These are phyloP conservation scores for Luvunga scandens DNA, from an alignment of 345 rosid genomes.

Conservation along the genomic window DNA sequence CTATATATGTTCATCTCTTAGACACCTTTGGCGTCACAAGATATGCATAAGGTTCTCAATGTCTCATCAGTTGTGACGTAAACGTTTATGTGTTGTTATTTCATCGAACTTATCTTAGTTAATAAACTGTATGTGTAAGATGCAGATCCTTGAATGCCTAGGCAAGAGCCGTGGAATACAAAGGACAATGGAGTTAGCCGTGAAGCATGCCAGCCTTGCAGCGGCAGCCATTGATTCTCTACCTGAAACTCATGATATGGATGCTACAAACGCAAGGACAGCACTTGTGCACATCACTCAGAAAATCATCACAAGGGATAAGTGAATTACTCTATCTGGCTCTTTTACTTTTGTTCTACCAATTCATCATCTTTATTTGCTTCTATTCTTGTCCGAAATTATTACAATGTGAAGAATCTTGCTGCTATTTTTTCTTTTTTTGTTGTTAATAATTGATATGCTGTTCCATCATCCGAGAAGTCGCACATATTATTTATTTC, in stretches of 20 bases:
- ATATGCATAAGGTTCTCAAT: not conserved
- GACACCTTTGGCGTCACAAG: not conserved
- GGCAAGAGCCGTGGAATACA: conserved; percentile 83
- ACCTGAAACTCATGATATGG: conserved; percentile 64
- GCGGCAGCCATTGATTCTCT: conserved; percentile 68
- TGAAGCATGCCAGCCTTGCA: conserved; percentile 70
- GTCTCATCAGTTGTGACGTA: not conserved
- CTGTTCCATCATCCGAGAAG: too few relatives aligned
- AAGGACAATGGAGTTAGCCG: conserved; percentile 69
- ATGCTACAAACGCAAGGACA: conserved; percentile 65
- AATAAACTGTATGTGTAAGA: not conserved
- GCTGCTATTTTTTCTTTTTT: not conserved
- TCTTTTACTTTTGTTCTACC: conserved; percentile 3
- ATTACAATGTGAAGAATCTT: not conserved
- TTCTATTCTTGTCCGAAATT: not conserved
- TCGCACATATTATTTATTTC: too few relatives aligned
- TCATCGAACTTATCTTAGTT: conserved; percentile 4
- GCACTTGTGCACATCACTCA: conserved; percentile 79
- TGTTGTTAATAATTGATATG: too few relatives aligned
- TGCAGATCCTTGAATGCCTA: conserved; percentile 78
- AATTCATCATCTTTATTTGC: not conserved
- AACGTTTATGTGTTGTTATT: not conserved
- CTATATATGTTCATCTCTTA: not conserved
- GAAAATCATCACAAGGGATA: conserved; percentile 70
- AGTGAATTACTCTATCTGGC: conserved; percentile 23